phyloP scores from a whole-genome alignment of 352 stramenopile species.

The Phytopythium aichiense region DNA sequence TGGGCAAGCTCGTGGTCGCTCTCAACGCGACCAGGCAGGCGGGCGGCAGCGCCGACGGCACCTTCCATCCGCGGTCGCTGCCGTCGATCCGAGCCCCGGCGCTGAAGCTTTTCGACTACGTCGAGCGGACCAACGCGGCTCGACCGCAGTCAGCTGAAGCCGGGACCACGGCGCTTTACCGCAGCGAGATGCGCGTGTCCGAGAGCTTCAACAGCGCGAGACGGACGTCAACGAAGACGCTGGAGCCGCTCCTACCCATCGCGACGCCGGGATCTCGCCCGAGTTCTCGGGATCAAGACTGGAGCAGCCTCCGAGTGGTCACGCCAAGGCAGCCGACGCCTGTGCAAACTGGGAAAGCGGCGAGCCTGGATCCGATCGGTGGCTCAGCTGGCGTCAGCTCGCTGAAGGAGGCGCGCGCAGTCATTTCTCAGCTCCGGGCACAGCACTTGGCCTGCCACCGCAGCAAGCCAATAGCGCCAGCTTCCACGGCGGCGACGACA shows the following conservation, averaged over 20 bases:
- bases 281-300: slow-evolving; percentile 1
- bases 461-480: background rate
- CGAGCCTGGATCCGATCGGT: too few species aligned
- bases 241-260: slow-evolving; percentile 16
- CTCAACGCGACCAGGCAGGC: slow-evolving; percentile 20
- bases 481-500: too few species aligned
- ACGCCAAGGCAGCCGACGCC: background rate
- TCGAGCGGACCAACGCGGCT: slow-evolving; percentile 23
- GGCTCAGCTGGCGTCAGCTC: slow-evolving; percentile 2
- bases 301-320: background rate
- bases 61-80: slow-evolving; percentile 22
- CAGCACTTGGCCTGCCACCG: slow-evolving; percentile 8
- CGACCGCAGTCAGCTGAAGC: background rate
- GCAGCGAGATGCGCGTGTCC: slow-evolving; percentile 12
- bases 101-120: slow-evolving; percentile 52
- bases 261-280: slow-evolving; percentile 6
- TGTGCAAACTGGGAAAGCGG: too few species aligned
- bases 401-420: slow-evolving; percentile 22
- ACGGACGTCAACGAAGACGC: slow-evolving; percentile 12
- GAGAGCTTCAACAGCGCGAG: slow-evolving; percentile 32
- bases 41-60: background rate
- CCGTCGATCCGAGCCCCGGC: slow-evolving; percentile 36
- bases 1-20: slow-evolving; percentile 39
- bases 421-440: slow-evolving; percentile 34
- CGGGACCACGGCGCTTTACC: background rate